Conservation (phyloP, 148 eudicot genomes). For the Gaultheria prostrata region DNA sequence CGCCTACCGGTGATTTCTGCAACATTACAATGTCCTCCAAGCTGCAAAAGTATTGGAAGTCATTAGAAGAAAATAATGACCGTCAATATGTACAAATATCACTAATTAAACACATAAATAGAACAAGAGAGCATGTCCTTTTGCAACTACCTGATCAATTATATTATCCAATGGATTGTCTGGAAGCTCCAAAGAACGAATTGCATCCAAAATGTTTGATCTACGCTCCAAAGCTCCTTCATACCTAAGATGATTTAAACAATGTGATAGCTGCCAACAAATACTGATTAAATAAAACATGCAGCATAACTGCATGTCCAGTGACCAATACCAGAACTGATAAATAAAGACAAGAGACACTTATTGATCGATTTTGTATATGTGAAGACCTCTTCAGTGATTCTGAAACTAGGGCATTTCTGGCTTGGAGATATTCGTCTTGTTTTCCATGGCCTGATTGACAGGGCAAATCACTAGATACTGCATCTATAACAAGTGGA, state of each 20-base stretch:
- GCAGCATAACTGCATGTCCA: background rate
- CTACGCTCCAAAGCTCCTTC: constrained; percentile 78
- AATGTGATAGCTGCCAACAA: background rate
- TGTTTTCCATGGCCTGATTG: background rate
- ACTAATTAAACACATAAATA: background rate
- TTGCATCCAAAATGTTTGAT: constrained; percentile 60
- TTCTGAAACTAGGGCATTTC: background rate
- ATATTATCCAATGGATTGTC: constrained; percentile 96
- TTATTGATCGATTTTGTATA: background rate
- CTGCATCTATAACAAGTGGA: background rate
- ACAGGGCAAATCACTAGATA: background rate
- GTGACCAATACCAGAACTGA: background rate
- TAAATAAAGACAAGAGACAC: background rate
- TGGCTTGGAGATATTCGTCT: background rate
- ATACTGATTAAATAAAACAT: background rate
- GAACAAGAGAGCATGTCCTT: background rate
- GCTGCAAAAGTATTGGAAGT: constrained; percentile 44
- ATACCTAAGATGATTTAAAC: constrained; percentile 40
- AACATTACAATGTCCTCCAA: constrained; percentile 94
- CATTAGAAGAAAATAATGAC: background rate
- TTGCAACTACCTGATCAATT: constrained; percentile 70
- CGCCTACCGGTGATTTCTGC: constrained; percentile 96
- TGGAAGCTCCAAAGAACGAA: constrained; percentile 85
- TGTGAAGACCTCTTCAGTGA: background rate
- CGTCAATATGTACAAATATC: background rate